Percentiles rank a stretch among this genome's conserved stretches.
Conservation (phyloP, 1,284 basidiomycete genomes). For the Ceratobasidium sp. region DNA sequence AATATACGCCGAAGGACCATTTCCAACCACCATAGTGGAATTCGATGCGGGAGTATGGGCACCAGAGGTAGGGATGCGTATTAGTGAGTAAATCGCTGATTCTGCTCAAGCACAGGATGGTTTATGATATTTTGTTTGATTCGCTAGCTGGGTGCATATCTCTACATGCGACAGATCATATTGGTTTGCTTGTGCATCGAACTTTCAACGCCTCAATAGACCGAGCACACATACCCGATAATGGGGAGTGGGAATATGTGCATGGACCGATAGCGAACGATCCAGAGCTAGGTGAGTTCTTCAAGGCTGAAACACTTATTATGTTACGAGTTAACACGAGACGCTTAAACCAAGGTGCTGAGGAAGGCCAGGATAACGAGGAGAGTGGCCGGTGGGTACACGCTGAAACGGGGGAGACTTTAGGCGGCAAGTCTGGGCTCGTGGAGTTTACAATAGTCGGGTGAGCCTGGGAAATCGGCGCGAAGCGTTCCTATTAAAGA, state of each 20-base stretch:
- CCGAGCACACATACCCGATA: constrained; percentile 85
- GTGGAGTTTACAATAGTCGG: constrained; percentile 92
- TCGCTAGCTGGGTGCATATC: constrained; percentile 83
- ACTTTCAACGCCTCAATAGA: constrained; percentile 99
- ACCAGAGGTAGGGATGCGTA: constrained; percentile 84
- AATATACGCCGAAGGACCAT: constrained; percentile 89
- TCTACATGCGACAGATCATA: constrained; percentile 92
- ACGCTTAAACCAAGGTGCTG: constrained; percentile 51
- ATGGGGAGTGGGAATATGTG: constrained; percentile 84
- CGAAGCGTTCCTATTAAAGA: constrained; percentile 9
- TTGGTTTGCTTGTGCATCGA: constrained; percentile 90
- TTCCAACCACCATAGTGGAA: constrained; percentile 76
- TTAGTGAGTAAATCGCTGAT: constrained; percentile 67
- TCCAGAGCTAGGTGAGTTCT: constrained; percentile 68
- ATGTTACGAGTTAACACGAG: constrained; percentile 46
- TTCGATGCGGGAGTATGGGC: constrained; percentile 93
- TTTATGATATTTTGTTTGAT: background rate
- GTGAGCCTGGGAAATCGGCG: constrained; percentile 61
- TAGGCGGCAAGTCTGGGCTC: constrained; percentile 78
- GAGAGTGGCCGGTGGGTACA: constrained; percentile 85
- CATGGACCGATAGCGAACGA: constrained; percentile 81
- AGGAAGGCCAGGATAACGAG: constrained; percentile 54
- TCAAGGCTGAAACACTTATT: constrained; percentile 43
- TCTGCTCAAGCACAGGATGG: background rate
- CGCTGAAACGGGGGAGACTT: constrained; percentile 70